Evolutionary conservation across 768 basidiomycete species (phyloP), one percentile per base, ranked within the genome.

Genomic region (Mycena chlorophos): DNA sequence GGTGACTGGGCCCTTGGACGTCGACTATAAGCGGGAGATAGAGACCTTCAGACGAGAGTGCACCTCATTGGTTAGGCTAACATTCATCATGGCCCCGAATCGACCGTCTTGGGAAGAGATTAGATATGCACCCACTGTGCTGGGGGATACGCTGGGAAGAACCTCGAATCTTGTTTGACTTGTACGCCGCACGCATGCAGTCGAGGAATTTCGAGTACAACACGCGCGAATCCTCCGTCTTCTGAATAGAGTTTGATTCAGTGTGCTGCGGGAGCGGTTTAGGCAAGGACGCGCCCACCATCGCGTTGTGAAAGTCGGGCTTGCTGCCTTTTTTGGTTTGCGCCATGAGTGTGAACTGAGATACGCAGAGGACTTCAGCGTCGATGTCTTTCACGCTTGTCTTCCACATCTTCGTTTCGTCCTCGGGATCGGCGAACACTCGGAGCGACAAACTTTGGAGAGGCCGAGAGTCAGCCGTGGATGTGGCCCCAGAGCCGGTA

Each of bases 71-170:
- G 81, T 87, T 53, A 96, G 71, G 58, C 77, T 83, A 50, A 98
- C 91, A 54, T 86, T 82, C 94, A 98, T 98, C 94, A 96, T 96
- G 4, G 94, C 94, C 28, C 94, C 94, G 67, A 98, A 97, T 62
- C 76, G 79, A n/a, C 94, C 94, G 69, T 98, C 94, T 95, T 20
- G 22, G 29, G 34, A 48, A 49, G 43, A 27, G n/a, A n/a, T n/a
- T n/a, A n/a, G n/a, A n/a, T n/a, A n/a, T n/a, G n/a, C n/a, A n/a
- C n/a, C n/a, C n/a, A n/a, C n/a, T n/a, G n/a, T n/a, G n/a, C n/a
- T n/a, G n/a, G n/a, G n/a, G n/a, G n/a, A n/a, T n/a, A n/a, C n/a
- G 3, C 49, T 51, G 61, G 34, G 56, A 48, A 38, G 25, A 42
- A 89, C 94, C 94, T 79, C 91, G 79, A 61, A 97, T 86, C 69